A percentile compares a stretch with the other conserved stretches of the same genome.
Conservation (phyloP, 768 basidiomycete species). For the Lactarius vividus region DNA sequence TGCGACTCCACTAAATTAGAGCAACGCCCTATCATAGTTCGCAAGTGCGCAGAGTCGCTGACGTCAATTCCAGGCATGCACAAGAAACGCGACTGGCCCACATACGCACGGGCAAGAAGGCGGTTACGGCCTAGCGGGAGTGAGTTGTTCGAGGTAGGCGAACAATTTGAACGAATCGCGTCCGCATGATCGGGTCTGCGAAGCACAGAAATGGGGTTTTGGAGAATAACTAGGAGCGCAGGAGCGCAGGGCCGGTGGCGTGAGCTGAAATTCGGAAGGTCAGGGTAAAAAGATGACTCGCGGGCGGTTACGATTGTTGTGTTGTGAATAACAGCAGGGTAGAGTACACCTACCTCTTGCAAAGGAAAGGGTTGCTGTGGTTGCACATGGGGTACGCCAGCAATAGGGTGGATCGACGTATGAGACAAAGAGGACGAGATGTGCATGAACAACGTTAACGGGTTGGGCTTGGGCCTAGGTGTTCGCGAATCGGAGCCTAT, state of each 20-base stretch:
- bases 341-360: not conserved
- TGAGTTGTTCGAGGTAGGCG: not conserved
- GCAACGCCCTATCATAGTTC: not conserved
- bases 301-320: not conserved
- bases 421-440: not conserved
- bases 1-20: not conserved
- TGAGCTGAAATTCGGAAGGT: not conserved
- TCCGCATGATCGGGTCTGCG: not conserved
- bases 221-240: not conserved
- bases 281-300: not conserved
- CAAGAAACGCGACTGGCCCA: not conserved
- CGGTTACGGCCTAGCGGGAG: not conserved
- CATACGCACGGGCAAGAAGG: not conserved
- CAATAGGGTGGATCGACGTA: not conserved
- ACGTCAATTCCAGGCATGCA: not conserved
- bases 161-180: not conserved
- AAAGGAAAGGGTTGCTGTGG: not conserved
- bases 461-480: not conserved
- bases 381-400: not conserved
- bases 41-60: not conserved
- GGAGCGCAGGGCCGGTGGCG: not conserved
- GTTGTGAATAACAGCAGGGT: not conserved
- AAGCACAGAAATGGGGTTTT: not conserved
- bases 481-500: not conserved
- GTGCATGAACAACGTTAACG: not conserved